phyloP scores from a whole-genome alignment of 2,329 filamentous ascomycete species.

The Tetracladium maxilliforme region DNA sequence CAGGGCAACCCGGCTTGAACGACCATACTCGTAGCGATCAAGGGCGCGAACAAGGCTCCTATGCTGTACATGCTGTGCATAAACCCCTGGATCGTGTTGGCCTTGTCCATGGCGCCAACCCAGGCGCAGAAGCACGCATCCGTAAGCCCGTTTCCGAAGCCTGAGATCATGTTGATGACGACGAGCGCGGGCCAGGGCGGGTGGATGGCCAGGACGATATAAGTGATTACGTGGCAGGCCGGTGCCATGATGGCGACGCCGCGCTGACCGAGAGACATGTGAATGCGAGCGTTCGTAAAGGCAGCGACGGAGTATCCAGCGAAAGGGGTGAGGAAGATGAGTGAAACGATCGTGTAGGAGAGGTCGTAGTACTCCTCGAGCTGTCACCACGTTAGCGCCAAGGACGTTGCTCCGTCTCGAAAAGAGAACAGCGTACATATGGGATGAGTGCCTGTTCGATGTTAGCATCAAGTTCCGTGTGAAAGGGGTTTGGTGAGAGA shows the following conservation, averaged over 20 bases:
- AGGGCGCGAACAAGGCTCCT: constrained; percentile 53
- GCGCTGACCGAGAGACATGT: constrained; percentile 51
- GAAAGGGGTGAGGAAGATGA: constrained; percentile 50
- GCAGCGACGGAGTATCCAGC: constrained; percentile 46
- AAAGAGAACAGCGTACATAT: constrained; percentile 13
- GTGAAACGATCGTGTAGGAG: constrained; percentile 42
- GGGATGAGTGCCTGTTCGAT: constrained; percentile 27
- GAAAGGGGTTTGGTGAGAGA: too few species aligned
- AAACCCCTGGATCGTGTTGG: constrained; percentile 61
- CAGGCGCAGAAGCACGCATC: too few species aligned
- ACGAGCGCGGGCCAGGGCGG: constrained; percentile 56
- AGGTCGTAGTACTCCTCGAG: constrained; percentile 44
- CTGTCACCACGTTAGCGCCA: constrained; percentile 12
- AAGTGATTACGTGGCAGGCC: constrained; percentile 46
- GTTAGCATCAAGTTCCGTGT: too few species aligned
- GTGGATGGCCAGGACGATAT: constrained; percentile 49
- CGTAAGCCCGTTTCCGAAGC: constrained; percentile 60
- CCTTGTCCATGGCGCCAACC: constrained; percentile 38
- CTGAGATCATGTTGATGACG: constrained; percentile 47
- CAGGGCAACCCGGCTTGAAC: constrained; percentile 45
- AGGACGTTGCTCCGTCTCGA: neutral
- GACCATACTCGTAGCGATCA: constrained; percentile 62
- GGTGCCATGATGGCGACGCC: constrained; percentile 56
- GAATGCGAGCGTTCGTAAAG: constrained; percentile 45
- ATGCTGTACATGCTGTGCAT: constrained; percentile 60